These are phyloP conservation scores for Lentithecium fluviatile DNA, from an alignment of 495 filamentous ascomycete species.

Conservation along the genomic window DNA sequence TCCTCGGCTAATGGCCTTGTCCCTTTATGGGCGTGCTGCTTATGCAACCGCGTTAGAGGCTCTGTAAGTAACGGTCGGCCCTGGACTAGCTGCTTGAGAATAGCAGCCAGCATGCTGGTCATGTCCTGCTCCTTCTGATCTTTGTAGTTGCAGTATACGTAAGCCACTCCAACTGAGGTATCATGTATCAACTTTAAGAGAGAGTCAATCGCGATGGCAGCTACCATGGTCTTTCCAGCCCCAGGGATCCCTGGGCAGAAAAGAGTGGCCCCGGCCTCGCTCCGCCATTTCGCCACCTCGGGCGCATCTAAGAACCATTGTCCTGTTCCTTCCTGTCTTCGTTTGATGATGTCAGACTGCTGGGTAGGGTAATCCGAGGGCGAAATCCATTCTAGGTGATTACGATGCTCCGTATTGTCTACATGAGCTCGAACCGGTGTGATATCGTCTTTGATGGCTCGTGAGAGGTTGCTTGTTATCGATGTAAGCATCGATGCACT, in stretches of 20 bases:
- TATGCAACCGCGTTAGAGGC: neutral
- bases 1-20: neutral
- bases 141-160: conserved; percentile 48
- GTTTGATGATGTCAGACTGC: conserved; percentile 8
- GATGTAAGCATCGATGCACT: neutral
- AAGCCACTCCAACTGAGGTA: conserved; percentile 38
- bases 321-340: conserved; percentile 40
- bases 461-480: conserved; percentile 9
- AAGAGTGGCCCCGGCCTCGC: conserved; percentile 34
- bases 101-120: conserved; percentile 38
- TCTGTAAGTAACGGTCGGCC: neutral
- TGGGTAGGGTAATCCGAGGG: conserved; percentile 4
- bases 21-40: neutral
- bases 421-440: too few relatives aligned
- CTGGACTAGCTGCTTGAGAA: conserved; percentile 46
- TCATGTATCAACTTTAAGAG: conserved; percentile 7
- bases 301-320: conserved; percentile 44
- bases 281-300: conserved; percentile 39
- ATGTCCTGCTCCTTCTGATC: conserved; percentile 41
- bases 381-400: conserved; percentile 18
- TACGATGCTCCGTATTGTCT: conserved; percentile 18
- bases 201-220: conserved; percentile 39
- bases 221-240: conserved; percentile 36
- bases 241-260: conserved; percentile 44
- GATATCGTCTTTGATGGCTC: conserved; percentile 1